A percentile compares a stretch with the other conserved stretches of the same genome.
Evolutionary conservation across 176 grass and related monocot species (phyloP).

Genomic region (Hyparrhenia diplandra): DNA sequence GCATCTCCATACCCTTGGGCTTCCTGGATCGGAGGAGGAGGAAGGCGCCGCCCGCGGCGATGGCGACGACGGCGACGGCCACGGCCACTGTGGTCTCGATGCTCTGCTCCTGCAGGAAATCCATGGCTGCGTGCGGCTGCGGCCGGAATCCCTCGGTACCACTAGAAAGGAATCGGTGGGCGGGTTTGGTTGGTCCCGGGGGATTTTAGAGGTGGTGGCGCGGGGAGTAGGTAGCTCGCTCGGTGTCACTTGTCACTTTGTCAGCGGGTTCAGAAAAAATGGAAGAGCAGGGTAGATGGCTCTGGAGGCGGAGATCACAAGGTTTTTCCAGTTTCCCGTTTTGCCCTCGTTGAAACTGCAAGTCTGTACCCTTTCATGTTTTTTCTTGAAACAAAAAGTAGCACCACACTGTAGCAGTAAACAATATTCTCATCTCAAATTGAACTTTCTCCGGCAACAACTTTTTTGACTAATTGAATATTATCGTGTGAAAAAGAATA

Average conservation of each 20-base stretch:
- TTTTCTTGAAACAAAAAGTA: no score
- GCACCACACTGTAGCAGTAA: no score
- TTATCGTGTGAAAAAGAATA: no score
- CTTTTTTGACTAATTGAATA: no score
- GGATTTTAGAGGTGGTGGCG: conserved; percentile 12
- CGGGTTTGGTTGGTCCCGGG: background rate
- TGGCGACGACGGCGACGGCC: conserved; percentile 59
- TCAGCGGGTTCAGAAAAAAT: background rate
- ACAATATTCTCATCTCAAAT: no score
- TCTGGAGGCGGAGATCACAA: no score
- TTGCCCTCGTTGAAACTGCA: no score
- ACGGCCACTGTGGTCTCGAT: conserved; percentile 46
- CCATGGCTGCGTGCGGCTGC: conserved; percentile 29
- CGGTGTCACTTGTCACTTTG: background rate
- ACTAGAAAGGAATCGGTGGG: background rate
- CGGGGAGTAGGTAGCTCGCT: conserved; percentile 2
- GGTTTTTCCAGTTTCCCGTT: no score
- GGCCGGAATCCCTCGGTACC: conserved; percentile 1
- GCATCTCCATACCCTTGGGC: conserved; percentile 45
- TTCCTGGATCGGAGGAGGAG: conserved; percentile 70
- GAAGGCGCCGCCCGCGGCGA: conserved; percentile 57
- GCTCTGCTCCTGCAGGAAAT: conserved; percentile 41
- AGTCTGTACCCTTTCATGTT: no score
- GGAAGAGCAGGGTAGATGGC: no score
- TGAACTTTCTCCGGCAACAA: no score